Evolutionary conservation across 2,329 filamentous ascomycete species (phyloP).

Genomic region (Bipolaris gigantea): DNA sequence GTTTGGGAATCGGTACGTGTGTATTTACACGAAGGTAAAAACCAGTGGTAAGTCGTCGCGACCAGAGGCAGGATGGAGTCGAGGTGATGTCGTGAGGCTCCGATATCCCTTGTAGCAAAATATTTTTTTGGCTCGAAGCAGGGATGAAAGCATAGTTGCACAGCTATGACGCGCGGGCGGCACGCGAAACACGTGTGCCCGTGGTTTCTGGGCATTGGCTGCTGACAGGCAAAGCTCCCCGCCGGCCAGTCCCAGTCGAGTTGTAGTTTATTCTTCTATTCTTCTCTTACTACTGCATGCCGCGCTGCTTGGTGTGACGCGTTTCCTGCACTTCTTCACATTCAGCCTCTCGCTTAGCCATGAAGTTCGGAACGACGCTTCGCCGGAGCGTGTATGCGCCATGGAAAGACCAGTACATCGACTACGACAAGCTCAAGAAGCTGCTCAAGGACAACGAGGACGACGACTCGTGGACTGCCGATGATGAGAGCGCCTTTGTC

Average conservation of each 20-base stretch:
- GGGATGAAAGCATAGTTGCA: slow-evolving; percentile 2
- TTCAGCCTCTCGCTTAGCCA: slow-evolving; percentile 45
- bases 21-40: neutral
- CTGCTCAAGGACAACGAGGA: slow-evolving; percentile 72
- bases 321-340: neutral
- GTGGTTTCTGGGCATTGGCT: slow-evolving; percentile 14
- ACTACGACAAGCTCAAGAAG: slow-evolving; percentile 90
- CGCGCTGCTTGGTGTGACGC: slow-evolving; percentile 13
- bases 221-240: slow-evolving; percentile 5
- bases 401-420: slow-evolving; percentile 93
- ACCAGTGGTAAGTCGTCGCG: neutral
- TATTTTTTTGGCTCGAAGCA: neutral
- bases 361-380: slow-evolving; percentile 94
- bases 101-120: neutral
- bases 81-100: neutral
- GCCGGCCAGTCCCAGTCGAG: slow-evolving; percentile 7
- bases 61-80: neutral
- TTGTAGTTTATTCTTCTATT: neutral
- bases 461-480: slow-evolving; percentile 79
- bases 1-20: neutral
- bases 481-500: slow-evolving; percentile 91
- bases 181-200: slow-evolving; percentile 12
- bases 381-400: slow-evolving; percentile 76
- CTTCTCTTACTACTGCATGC: slow-evolving; percentile 3
- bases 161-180: slow-evolving; percentile 11